phyloP scores from a whole-genome alignment of 202 grass and related monocot species.

The Panicum hallii region DNA sequence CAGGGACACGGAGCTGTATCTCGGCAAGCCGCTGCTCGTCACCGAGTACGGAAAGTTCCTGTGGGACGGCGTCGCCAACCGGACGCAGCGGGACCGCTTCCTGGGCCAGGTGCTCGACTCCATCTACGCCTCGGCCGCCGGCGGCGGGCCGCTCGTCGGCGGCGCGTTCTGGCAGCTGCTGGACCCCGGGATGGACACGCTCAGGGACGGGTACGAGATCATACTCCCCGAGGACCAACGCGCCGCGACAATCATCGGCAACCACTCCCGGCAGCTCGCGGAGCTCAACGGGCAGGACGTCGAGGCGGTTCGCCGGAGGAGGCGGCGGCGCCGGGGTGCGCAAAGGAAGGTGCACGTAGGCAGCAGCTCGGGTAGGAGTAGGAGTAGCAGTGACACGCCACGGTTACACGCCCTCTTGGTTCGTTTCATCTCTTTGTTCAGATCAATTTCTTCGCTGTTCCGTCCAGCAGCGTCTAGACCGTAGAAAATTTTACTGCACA shows the following conservation, averaged over 20 bases:
- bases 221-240: slow-evolving; percentile 39
- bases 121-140: slow-evolving; percentile 43
- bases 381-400: neutral
- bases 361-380: neutral
- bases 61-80: slow-evolving; percentile 21
- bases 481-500: neutral
- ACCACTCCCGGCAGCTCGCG: slow-evolving; percentile 49
- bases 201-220: slow-evolving; percentile 70
- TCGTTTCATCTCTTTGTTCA: slow-evolving; percentile 27
- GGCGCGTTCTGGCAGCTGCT: slow-evolving; percentile 74
- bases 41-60: slow-evolving; percentile 70
- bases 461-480: neutral
- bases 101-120: slow-evolving; percentile 38
- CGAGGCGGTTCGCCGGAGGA: neutral
- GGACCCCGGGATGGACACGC: slow-evolving; percentile 51
- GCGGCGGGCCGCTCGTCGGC: slow-evolving; percentile 46
- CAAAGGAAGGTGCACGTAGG: slow-evolving; percentile 19
- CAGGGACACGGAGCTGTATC: neutral
- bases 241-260: slow-evolving; percentile 46
- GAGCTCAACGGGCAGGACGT: slow-evolving; percentile 43
- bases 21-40: slow-evolving; percentile 62
- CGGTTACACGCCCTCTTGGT: neutral
- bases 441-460: slow-evolving; percentile 25
- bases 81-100: slow-evolving; percentile 39
- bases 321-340: neutral